Percentiles rank a stretch among this genome's conserved stretches.
phyloP scores from a whole-genome alignment of 2,329 filamentous ascomycete species.

The Alternaria viburni region DNA sequence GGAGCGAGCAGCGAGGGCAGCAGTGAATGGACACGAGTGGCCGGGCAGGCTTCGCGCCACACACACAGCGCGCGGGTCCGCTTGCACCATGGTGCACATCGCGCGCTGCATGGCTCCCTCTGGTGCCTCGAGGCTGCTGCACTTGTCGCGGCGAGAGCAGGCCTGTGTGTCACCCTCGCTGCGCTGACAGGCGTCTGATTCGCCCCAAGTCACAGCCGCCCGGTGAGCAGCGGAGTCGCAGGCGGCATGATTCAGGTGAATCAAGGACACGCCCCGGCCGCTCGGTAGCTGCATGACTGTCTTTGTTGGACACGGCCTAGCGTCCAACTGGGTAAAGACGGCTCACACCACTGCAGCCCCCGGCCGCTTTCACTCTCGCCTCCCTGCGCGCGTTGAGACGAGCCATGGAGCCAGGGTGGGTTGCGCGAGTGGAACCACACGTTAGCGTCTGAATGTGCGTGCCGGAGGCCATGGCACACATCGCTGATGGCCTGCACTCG shows the following conservation, averaged over 20 bases:
- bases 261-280: constrained; percentile 31
- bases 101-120: neutral
- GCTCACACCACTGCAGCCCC: constrained; percentile 25
- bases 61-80: constrained; percentile 14
- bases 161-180: constrained; percentile 31
- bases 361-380: constrained; percentile 32
- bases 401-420: constrained; percentile 22
- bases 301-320: constrained; percentile 30
- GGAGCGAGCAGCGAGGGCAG: constrained; percentile 13
- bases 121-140: constrained; percentile 37
- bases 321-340: constrained; percentile 16
- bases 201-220: constrained; percentile 28
- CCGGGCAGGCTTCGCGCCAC: constrained; percentile 20
- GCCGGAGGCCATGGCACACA: constrained; percentile 34
- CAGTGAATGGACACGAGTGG: constrained; percentile 13
- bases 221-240: constrained; percentile 27
- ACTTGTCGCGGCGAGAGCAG: constrained; percentile 37
- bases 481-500: constrained; percentile 36
- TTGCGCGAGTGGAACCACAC: constrained; percentile 30
- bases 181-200: constrained; percentile 26
- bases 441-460: constrained; percentile 29
- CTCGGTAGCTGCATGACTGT: constrained; percentile 27
- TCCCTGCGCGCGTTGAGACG: constrained; percentile 27
- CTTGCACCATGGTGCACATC: neutral
- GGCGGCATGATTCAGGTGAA: constrained; percentile 33